These are phyloP conservation scores for Austroboletus eburneus DNA, from an alignment of 768 basidiomycete species.

Conservation along the genomic window DNA sequence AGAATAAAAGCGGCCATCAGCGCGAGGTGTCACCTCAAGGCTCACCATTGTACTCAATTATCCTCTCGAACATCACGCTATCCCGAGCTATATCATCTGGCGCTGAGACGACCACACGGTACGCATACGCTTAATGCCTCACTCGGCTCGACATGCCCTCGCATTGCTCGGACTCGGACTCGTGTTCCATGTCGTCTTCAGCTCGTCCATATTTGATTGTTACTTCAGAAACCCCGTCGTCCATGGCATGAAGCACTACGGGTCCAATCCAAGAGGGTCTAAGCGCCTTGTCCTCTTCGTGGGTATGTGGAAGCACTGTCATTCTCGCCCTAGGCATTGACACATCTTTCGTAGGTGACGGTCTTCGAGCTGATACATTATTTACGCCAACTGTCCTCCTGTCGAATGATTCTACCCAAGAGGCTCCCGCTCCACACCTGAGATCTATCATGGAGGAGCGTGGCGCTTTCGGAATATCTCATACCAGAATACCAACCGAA, in stretches of 20 bases:
- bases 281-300: slow-evolving; percentile 78
- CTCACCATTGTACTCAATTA: too few relatives aligned
- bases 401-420: slow-evolving; percentile 44
- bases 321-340: background rate
- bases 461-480: slow-evolving; percentile 81
- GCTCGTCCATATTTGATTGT: slow-evolving; percentile 76
- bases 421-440: slow-evolving; percentile 69
- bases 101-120: too few relatives aligned
- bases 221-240: slow-evolving; percentile 85
- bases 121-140: slow-evolving; percentile 1
- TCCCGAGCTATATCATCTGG: too few relatives aligned
- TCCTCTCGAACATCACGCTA: too few relatives aligned
- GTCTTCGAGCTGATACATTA: slow-evolving; percentile 76
- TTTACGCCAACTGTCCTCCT: slow-evolving; percentile 62
- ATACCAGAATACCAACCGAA: slow-evolving; percentile 85
- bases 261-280: slow-evolving; percentile 44
- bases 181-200: slow-evolving; percentile 70
- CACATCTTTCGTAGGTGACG: slow-evolving; percentile 55
- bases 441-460: slow-evolving; percentile 59
- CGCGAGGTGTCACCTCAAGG: too few relatives aligned
- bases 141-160: slow-evolving; percentile 20
- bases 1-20: too few relatives aligned
- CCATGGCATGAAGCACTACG: slow-evolving; percentile 65
- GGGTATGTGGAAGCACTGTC: slow-evolving; percentile 40
- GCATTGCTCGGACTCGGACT: slow-evolving; percentile 62